Base-by-base conservation (phyloP, 768 basidiomycete species). In the Psilocybe sp. region DNA sequence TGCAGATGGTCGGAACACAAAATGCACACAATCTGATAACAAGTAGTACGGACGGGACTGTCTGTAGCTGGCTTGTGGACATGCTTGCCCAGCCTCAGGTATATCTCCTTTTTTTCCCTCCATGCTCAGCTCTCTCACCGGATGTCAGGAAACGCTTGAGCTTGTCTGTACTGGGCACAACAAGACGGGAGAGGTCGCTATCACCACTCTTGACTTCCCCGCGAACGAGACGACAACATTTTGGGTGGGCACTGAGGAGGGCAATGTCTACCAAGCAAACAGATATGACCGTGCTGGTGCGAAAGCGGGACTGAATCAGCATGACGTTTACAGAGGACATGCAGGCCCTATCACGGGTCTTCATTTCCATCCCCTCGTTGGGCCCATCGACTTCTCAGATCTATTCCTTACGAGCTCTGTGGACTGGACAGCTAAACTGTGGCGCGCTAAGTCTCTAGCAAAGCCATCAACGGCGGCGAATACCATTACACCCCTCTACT, bases 1-100 rank as follows among this genome's bases (percentile, higher is more conserved):
- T 99, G 87, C 86, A 90, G 57, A 93, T 98, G 86, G 91, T 98
- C 14, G 97, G 97, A 8, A 97, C 97, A 2, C 97, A 98, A 69
- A 98, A 98, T 64, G 97, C 97, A 1, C 95, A 98, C 67, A 98
- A 97, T 63, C 71, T 99, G 51, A 93, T 99, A 56, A 93, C 94
- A 10, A 92, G 89, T 60, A 97, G 94, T 60, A 98, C 97, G 10
- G 97, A 99, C 66, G 97, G 97, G 2, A 87, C 87, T 20, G 92
- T 99, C 5, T 98, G 97, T 68, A 92, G 90, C 65, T 99, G 97
- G 97, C 73, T 96, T 9, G 91, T 97, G 7, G 97, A 99, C 69
- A 98, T 98, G 95, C 82, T 99, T 38, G 94, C 97, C 1, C 91
- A 96, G 63, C 97, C 97, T 9, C 95, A 98, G 79, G 94, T 93